phyloP scores from a whole-genome alignment of 1,284 basidiomycete genomes.

The Meripilus lineatus region DNA sequence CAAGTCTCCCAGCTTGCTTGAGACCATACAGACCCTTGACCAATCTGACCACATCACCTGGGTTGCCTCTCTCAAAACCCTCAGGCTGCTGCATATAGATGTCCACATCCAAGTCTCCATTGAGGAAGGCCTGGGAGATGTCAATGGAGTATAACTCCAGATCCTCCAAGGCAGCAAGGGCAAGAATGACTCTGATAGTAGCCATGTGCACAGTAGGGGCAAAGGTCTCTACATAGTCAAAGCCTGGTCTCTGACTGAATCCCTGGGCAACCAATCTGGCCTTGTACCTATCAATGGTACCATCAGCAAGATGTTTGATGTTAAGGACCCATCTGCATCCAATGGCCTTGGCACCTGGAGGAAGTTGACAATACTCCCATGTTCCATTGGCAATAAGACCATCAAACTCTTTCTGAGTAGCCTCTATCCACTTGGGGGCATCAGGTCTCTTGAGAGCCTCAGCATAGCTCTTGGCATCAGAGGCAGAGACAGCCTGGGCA shows the following conservation, averaged over 20 bases:
- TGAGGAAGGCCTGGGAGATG: conserved; percentile 27
- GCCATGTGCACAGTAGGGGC: conserved; percentile 36
- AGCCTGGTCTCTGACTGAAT: conserved; percentile 33
- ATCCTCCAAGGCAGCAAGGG: conserved; percentile 30
- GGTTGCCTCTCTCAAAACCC: conserved; percentile 16
- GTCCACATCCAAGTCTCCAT: conserved; percentile 24
- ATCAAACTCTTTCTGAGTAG: neutral
- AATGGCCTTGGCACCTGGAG: conserved; percentile 15
- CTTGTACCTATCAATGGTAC: conserved; percentile 29
- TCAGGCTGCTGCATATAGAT: conserved; percentile 33
- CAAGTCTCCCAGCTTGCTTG: conserved; percentile 32
- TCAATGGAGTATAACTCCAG: conserved; percentile 28
- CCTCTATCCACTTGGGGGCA: neutral
- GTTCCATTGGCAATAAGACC: conserved; percentile 5
- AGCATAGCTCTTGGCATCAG: neutral
- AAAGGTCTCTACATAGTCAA: conserved; percentile 38
- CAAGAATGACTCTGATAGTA: conserved; percentile 31
- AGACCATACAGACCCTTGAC: conserved; percentile 31
- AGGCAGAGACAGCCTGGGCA: too few relatives aligned
- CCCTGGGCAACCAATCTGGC: conserved; percentile 33
- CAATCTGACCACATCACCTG: conserved; percentile 14
- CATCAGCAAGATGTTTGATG: conserved; percentile 26
- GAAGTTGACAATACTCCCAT: conserved; percentile 2
- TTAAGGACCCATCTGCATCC: conserved; percentile 26
- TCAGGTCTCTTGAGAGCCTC: conserved; percentile 1